A percentile compares a stretch with the other conserved stretches of the same genome.
phyloP scores from a whole-genome alignment of 139 green algal genomes.

The Chlorella sp. region DNA sequence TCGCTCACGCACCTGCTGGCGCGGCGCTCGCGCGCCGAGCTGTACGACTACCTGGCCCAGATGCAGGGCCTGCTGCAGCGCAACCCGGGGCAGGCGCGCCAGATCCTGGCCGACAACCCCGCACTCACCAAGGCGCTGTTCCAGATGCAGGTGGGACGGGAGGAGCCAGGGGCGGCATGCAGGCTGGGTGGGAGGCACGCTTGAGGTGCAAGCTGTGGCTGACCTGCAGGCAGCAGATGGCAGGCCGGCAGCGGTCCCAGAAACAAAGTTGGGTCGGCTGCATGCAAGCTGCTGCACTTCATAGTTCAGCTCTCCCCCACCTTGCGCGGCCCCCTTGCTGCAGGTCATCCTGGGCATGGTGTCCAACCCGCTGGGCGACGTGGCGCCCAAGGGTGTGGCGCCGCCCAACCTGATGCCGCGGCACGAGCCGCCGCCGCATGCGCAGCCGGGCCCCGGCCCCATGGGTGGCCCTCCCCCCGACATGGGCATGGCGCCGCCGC shows the following conservation, averaged over 20 bases:
- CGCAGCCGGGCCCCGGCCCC: conserved; percentile 4
- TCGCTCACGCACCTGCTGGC: conserved; percentile 38
- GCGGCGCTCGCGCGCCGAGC: conserved; percentile 63
- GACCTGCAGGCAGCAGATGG: neutral
- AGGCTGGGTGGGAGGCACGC: neutral
- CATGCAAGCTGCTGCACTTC: neutral
- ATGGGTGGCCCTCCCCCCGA: conserved; percentile 3
- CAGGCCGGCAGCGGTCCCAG: neutral
- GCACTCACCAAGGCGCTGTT: conserved; percentile 93
- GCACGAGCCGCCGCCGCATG: conserved; percentile 2
- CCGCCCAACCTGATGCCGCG: conserved; percentile 26
- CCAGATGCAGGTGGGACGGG: conserved; percentile 56
- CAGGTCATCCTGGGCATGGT: conserved; percentile 92
- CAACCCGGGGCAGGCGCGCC: conserved; percentile 64
- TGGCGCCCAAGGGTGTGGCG: conserved; percentile 33
- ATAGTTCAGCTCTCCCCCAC: too few species aligned
- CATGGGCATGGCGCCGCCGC: conserved; percentile 1
- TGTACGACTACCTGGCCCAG: conserved; percentile 74
- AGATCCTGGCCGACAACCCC: conserved; percentile 84
- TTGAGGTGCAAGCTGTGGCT: neutral
- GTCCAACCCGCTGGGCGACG: conserved; percentile 43
- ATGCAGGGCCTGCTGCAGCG: conserved; percentile 53
- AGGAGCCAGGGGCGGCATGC: too few species aligned
- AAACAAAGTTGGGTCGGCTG: too few species aligned
- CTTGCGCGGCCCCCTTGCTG: neutral